These are phyloP conservation scores for Orbilia oligospora DNA, from an alignment of 2,329 filamentous ascomycete genomes.

Conservation along the genomic window DNA sequence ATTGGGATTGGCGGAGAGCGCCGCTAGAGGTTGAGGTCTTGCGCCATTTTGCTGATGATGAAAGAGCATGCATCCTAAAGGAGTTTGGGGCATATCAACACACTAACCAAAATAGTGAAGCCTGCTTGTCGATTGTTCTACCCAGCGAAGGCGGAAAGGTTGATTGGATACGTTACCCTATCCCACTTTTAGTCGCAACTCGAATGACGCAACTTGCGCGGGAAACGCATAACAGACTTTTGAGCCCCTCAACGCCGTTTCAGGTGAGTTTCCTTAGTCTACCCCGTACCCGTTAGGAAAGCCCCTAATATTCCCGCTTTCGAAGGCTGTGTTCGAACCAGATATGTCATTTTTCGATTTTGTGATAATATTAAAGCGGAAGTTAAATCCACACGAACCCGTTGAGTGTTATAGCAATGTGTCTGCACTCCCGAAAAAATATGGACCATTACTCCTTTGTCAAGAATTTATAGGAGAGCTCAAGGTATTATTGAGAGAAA, in stretches of 20 bases:
- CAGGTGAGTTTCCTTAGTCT: slow-evolving; percentile 24
- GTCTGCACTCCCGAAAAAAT: not conserved
- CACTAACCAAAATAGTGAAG: not conserved
- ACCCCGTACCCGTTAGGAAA: not conserved
- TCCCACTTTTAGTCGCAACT: slow-evolving; percentile 35
- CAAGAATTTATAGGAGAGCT: slow-evolving; percentile 22
- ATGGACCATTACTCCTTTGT: not conserved
- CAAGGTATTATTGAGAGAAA: slow-evolving; percentile 18
- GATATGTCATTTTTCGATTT: slow-evolving; percentile 40
- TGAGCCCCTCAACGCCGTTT: not conserved
- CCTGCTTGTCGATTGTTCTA: slow-evolving; percentile 20
- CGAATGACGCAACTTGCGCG: slow-evolving; percentile 46
- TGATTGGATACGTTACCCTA: not conserved
- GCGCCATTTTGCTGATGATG: slow-evolving; percentile 28
- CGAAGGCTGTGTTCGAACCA: slow-evolving; percentile 23
- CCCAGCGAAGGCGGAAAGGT: slow-evolving; percentile 13
- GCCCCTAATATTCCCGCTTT: not conserved
- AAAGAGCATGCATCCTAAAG: slow-evolving; percentile 5
- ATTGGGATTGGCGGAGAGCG: slow-evolving; percentile 50
- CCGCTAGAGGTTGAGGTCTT: slow-evolving; percentile 28
- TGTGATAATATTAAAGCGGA: slow-evolving; percentile 15
- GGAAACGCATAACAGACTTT: slow-evolving; percentile 22
- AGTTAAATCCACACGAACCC: not conserved
- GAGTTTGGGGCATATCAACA: not conserved
- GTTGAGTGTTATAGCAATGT: slow-evolving; percentile 29